A percentile compares a stretch with the other conserved stretches of the same genome.
phyloP scores from a whole-genome alignment of 495 filamentous ascomycete genomes.

The Thermothielavioides terrestris region DNA sequence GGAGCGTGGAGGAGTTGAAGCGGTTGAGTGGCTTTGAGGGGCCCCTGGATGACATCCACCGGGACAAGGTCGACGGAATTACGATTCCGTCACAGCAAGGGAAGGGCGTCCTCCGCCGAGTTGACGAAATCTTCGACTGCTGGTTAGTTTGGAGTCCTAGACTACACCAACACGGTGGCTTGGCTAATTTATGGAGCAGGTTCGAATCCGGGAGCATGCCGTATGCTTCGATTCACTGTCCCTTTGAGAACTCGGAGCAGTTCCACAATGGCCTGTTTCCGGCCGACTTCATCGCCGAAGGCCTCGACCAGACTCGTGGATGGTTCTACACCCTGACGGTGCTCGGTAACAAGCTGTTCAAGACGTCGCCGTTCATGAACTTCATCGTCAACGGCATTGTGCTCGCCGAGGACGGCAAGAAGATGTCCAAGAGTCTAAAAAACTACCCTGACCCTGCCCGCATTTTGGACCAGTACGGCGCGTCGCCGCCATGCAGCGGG shows the following conservation, averaged over 20 bases:
- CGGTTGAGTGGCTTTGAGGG: constrained; percentile 69
- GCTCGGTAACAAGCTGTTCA: constrained; percentile 81
- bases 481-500: constrained; percentile 76
- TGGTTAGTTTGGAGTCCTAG: constrained; percentile 53
- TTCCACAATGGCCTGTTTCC: constrained; percentile 68
- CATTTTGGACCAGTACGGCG: background rate
- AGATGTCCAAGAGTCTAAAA: background rate
- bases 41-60: constrained; percentile 72
- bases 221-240: background rate
- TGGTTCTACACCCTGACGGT: constrained; percentile 95
- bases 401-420: constrained; percentile 7
- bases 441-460: background rate
- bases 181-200: background rate
- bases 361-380: constrained; percentile 77
- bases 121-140: constrained; percentile 87
- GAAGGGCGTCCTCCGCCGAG: constrained; percentile 67
- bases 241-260: constrained; percentile 69
- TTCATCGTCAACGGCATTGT: constrained; percentile 92
- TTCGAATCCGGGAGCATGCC: constrained; percentile 4
- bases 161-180: constrained; percentile 72
- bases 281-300: constrained; percentile 89
- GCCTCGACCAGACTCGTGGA: constrained; percentile 61
- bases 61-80: constrained; percentile 83
- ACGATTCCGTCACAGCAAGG: constrained; percentile 83
- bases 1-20: constrained; percentile 73